Percentiles rank a stretch among this genome's conserved stretches.
Conservation (phyloP, 352 stramenopile genomes). For the Phytophthora pinifolia region DNA sequence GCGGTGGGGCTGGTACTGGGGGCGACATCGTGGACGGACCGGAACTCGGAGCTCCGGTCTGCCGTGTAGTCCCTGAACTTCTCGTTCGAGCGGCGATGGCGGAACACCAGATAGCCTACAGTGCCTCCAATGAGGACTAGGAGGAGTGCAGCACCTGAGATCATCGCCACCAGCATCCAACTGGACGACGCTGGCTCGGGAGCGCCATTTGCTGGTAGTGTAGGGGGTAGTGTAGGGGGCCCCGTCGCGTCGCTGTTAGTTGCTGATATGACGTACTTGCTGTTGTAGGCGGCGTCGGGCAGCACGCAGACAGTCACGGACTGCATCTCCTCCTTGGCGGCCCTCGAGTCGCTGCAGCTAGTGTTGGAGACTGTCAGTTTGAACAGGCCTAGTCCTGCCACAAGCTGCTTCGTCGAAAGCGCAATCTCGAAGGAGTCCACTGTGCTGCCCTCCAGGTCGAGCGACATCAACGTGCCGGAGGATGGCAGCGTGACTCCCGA, state of each 20-base stretch:
- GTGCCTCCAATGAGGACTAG: constrained; percentile 24
- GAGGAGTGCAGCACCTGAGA: constrained; percentile 30
- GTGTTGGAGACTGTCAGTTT: constrained; percentile 25
- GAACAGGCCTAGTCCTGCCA: constrained; percentile 15
- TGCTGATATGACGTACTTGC: constrained; percentile 27
- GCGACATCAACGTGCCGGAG: constrained; percentile 20
- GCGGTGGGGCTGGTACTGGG: constrained; percentile 10
- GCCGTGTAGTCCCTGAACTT: constrained; percentile 24
- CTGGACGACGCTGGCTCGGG: constrained; percentile 11
- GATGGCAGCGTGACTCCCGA: constrained; percentile 34
- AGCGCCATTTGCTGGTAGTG: constrained; percentile 7
- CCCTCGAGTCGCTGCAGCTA: constrained; percentile 29
- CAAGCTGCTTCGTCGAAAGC: constrained; percentile 21
- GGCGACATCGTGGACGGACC: constrained; percentile 5
- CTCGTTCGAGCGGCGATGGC: constrained; percentile 18
- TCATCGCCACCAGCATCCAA: constrained; percentile 47
- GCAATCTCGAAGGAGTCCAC: constrained; percentile 29
- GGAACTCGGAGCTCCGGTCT: constrained; percentile 19
- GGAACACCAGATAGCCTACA: constrained; percentile 34
- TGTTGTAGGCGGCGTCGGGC: constrained; percentile 33
- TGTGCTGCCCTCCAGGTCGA: constrained; percentile 33
- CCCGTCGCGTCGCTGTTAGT: constrained; percentile 1
- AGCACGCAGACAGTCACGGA: constrained; percentile 34
- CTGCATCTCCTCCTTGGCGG: constrained; percentile 21
- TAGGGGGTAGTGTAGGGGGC: not conserved